phyloP scores from a whole-genome alignment of 108 stramenopile genomes.

The Cyclotella kingstonii region DNA sequence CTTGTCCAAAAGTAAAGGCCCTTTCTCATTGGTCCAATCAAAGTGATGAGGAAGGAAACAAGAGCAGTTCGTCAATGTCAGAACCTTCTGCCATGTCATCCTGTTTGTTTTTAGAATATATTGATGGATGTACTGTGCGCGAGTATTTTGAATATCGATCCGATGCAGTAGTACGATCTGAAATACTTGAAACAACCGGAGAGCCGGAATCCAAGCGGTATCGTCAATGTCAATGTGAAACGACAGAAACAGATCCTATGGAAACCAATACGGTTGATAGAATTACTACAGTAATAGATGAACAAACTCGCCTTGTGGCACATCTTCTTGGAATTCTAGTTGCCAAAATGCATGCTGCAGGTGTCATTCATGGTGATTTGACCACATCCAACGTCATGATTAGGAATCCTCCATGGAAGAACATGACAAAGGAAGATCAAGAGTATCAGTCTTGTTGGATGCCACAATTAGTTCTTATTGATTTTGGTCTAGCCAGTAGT shows the following conservation, averaged over 20 bases:
- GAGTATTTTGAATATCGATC: conserved; percentile 42
- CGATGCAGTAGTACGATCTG: neutral
- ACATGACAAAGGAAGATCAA: conserved; percentile 7
- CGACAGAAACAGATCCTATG: conserved; percentile 3
- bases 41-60: conserved; percentile 12
- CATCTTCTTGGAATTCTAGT: conserved; percentile 67
- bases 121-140: conserved; percentile 68
- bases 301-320: conserved; percentile 44
- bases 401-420: conserved; percentile 27
- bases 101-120: conserved; percentile 66
- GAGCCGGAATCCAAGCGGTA: conserved; percentile 1
- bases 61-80: neutral
- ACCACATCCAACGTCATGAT: conserved; percentile 95
- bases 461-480: conserved; percentile 72
- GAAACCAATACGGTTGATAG: conserved; percentile 10
- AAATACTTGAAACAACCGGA: neutral
- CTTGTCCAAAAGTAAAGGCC: conserved; percentile 53
- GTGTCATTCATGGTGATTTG: conserved; percentile 93
- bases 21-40: conserved; percentile 54
- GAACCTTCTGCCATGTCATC: conserved; percentile 17
- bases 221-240: neutral
- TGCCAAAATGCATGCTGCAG: conserved; percentile 85
- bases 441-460: conserved; percentile 6
- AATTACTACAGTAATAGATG: conserved; percentile 31
- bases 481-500: conserved; percentile 87